Conservation (phyloP, 768 basidiomycete species). For the Leccinum broughii region DNA sequence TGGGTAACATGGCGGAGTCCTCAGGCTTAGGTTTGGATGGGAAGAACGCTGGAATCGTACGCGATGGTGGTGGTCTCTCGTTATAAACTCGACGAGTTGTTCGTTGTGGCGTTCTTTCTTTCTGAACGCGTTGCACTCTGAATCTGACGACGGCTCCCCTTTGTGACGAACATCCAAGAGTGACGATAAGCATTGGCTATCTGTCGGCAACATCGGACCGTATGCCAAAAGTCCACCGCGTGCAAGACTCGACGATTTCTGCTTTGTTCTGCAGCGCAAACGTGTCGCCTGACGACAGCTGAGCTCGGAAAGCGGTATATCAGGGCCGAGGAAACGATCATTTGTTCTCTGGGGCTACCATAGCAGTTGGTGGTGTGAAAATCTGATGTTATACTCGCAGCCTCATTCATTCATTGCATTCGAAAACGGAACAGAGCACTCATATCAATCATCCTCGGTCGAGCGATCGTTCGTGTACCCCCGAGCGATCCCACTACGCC, state of each 20-base stretch:
- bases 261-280: background rate
- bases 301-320: background rate
- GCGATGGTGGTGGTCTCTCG: background rate
- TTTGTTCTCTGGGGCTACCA: background rate
- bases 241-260: too few species aligned
- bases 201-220: background rate
- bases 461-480: slow-evolving; percentile 67
- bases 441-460: background rate
- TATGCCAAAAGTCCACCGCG: background rate
- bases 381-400: background rate
- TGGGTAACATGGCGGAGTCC: background rate
- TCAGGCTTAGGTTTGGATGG: background rate
- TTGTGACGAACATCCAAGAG: background rate
- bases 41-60: background rate
- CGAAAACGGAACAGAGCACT: background rate
- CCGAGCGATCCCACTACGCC: slow-evolving; percentile 84
- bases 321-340: background rate
- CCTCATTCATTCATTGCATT: background rate
- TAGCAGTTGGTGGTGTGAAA: background rate
- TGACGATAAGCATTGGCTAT: background rate
- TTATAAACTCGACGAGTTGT: slow-evolving; percentile 1
- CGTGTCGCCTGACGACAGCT: background rate
- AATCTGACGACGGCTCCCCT: background rate
- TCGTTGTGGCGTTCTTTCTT: background rate
- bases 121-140: background rate